Evolutionary conservation across 2,329 filamentous ascomycete species (phyloP), one percentile per base, ranked within the genome.

Genomic region (Trichoderma hamatum): DNA sequence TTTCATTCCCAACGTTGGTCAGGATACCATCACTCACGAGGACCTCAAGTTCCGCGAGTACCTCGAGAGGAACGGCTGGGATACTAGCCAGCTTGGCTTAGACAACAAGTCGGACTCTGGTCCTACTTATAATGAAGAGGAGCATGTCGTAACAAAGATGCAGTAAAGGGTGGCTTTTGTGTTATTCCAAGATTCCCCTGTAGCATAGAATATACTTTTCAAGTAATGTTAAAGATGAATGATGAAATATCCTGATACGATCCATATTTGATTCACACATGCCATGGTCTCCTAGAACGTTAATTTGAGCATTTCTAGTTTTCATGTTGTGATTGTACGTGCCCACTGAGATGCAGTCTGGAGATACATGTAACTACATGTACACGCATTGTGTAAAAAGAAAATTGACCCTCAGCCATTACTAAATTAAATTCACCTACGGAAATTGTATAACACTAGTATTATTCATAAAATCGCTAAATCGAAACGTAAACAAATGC

Each of bases 21-120:
- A 96, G 80, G 91, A 97, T 74, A 97, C 93, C 0, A 96, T 97
- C 71, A 87, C 89, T 0, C 75, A 85, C 19, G 94, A 97, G 79
- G 94, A 97, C 75, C 76, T 83, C 10, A 85, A 86, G 54, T 97
- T 97, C 82, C 86, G 92, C 39, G 86, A 82, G 21, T 97, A 91
- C 76, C 82, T 97, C 14, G 84, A 89, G 75, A 82, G 81, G 30
- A 84, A 95, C 69, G 94, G 94, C 3, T 97, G 91, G 81, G 93
- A 97, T 77, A 90, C 88, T 0, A 72, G 80, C 3, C 83, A 86
- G 76, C 78, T 88, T 16, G 86, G 86, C 0, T 72, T 84, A 1
- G 80, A 75, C 19, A 80, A 75, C 13, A 69, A 70, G 13, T 46
- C 43, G 11, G 69, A 69, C 36, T 62, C 61, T 10, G 7, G 26